phyloP scores from a whole-genome alignment of 176 grass and related monocot genomes.

The Phoenix roebelenii region DNA sequence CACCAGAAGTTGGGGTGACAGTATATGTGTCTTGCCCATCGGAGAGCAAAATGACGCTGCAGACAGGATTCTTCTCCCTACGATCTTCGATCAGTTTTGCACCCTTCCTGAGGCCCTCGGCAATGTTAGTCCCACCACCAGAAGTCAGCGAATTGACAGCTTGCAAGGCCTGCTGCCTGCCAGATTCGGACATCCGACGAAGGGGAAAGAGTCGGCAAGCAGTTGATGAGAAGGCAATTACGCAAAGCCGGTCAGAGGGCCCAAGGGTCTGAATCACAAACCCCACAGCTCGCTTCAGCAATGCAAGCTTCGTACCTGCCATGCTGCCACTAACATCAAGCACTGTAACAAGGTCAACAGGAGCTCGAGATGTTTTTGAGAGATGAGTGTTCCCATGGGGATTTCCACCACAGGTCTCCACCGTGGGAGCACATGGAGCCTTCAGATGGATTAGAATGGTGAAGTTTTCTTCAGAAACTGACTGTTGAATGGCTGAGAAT shows the following conservation, averaged over 20 bases:
- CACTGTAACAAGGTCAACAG: slow-evolving; percentile 84
- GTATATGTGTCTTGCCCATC: slow-evolving; percentile 91
- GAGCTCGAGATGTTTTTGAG: slow-evolving; percentile 33
- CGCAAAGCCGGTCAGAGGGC: slow-evolving; percentile 63
- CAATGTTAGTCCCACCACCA: slow-evolving; percentile 82
- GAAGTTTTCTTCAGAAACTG: slow-evolving; percentile 54
- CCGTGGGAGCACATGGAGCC: slow-evolving; percentile 41
- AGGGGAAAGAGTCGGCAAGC: slow-evolving; percentile 80
- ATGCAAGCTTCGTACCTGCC: slow-evolving; percentile 80
- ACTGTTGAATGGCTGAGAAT: slow-evolving; percentile 58
- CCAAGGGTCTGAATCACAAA: slow-evolving; percentile 97
- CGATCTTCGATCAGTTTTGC: slow-evolving; percentile 83
- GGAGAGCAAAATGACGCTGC: slow-evolving; percentile 85
- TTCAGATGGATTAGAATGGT: slow-evolving; percentile 78
- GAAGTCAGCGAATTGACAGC: slow-evolving; percentile 70
- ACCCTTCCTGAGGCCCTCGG: slow-evolving; percentile 83
- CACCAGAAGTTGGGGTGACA: slow-evolving; percentile 42
- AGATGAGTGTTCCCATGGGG: slow-evolving; percentile 7
- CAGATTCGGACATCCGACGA: slow-evolving; percentile 65
- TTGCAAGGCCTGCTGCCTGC: slow-evolving; percentile 56
- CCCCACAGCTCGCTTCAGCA: slow-evolving; percentile 92
- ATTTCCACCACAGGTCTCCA: slow-evolving; percentile 9
- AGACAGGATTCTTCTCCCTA: slow-evolving; percentile 81
- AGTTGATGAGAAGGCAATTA: slow-evolving; percentile 81
- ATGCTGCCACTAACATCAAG: slow-evolving; percentile 98